phyloP scores from a whole-genome alignment of 805 yeast species.

The Yueomyces sinensis region DNA sequence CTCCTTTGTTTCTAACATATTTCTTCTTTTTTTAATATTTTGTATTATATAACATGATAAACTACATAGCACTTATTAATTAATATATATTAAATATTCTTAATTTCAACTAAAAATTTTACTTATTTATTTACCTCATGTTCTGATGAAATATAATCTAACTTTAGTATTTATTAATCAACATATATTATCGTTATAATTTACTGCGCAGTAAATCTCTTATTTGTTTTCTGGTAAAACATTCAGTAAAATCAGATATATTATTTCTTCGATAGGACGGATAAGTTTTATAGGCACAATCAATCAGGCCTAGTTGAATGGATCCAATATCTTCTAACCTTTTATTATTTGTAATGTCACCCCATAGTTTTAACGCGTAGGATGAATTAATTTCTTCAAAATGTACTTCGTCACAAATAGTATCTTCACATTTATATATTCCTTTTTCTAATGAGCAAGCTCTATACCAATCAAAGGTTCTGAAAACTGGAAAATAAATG shows the following conservation, averaged over 20 bases:
- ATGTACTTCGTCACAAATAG: conserved; percentile 43
- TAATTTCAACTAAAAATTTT: too few relatives aligned
- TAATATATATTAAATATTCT: too few relatives aligned
- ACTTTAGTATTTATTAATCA: too few relatives aligned
- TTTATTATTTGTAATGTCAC: conserved; percentile 8
- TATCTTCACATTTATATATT: conserved; percentile 35
- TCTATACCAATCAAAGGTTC: conserved; percentile 57
- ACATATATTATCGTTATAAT: not conserved
- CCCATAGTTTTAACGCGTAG: conserved; percentile 64
- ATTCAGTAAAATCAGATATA: not conserved
- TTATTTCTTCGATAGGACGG: not conserved
- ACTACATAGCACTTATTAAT: too few relatives aligned
- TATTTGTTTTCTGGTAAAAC: not conserved
- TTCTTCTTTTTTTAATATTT: not conserved
- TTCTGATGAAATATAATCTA: too few relatives aligned
- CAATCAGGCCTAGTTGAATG: conserved; percentile 1
- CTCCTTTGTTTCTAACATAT: too few relatives aligned
- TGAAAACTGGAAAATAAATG: conserved; percentile 44
- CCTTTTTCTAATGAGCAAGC: conserved; percentile 77
- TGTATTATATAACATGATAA: not conserved
- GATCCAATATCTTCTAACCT: not conserved
- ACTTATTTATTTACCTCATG: too few relatives aligned
- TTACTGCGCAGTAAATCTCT: not conserved
- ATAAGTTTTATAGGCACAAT: not conserved
- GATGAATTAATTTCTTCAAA: conserved; percentile 62